phyloP scores from a whole-genome alignment of 495 filamentous ascomycete species.

The Pyronema omphalodes region DNA sequence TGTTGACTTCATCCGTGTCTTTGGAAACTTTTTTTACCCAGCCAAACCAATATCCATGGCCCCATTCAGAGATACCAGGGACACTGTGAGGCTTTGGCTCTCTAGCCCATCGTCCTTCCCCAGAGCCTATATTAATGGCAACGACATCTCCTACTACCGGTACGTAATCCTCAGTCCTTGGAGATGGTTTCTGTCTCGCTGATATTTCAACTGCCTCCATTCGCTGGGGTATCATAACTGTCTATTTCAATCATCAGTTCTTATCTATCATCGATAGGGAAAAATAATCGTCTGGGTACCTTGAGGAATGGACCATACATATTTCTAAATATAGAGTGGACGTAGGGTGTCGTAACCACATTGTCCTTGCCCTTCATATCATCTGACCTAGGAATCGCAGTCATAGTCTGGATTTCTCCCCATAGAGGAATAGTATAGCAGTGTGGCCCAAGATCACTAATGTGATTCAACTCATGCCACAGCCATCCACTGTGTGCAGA shows the following conservation, averaged over 20 bases:
- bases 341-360: slow-evolving; percentile 51
- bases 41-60: slow-evolving; percentile 37
- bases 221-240: slow-evolving; percentile 4
- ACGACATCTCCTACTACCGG: slow-evolving; percentile 34
- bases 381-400: slow-evolving; percentile 2
- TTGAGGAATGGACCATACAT: slow-evolving; percentile 38
- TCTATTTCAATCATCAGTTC: not conserved
- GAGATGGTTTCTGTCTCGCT: slow-evolving; percentile 4
- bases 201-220: slow-evolving; percentile 6
- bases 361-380: slow-evolving; percentile 3
- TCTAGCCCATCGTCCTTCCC: slow-evolving; percentile 31
- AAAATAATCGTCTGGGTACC: too few species aligned
- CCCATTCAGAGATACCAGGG: not conserved
- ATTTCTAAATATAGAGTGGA: slow-evolving; percentile 42
- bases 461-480: slow-evolving; percentile 39
- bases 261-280: too few species aligned
- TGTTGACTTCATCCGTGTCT: slow-evolving; percentile 30
- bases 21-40: slow-evolving; percentile 31
- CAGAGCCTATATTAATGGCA: slow-evolving; percentile 29
- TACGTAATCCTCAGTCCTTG: not conserved
- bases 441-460: slow-evolving; percentile 13
- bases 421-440: slow-evolving; percentile 3
- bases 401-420: slow-evolving; percentile 14
- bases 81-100: not conserved
- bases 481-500: slow-evolving; percentile 41